Evolutionary conservation across 306 rosid genomes (phyloP).

Genomic region (Vicia villosa): DNA sequence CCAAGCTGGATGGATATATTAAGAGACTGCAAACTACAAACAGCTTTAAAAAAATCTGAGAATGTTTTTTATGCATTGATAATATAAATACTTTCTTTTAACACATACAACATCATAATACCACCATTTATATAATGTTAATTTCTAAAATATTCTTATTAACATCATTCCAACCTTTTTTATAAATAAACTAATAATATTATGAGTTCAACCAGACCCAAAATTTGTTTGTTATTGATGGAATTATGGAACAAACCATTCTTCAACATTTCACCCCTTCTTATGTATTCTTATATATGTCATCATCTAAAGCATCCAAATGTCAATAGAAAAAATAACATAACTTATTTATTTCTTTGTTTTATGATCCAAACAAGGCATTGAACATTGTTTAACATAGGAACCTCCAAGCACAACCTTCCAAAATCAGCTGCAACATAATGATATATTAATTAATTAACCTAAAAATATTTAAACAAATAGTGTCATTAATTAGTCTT

Average conservation of each 20-base stretch:
- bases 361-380: slow-evolving; percentile 32
- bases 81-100: no score
- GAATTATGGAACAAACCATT: slow-evolving; percentile 22
- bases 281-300: slow-evolving; percentile 27
- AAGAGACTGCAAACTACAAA: no score
- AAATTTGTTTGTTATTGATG: slow-evolving; percentile 31
- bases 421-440: slow-evolving; percentile 30
- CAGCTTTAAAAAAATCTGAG: no score
- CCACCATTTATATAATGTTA: no score
- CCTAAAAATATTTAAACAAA: slow-evolving; percentile 11
- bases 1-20: no score
- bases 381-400: slow-evolving; percentile 20
- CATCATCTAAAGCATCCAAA: slow-evolving; percentile 37
- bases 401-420: slow-evolving; percentile 33
- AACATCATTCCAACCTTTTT: no score
- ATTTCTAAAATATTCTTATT: no score
- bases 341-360: not conserved
- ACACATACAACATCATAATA: no score
- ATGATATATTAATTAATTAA: slow-evolving; percentile 1
- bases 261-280: slow-evolving; percentile 11
- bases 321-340: slow-evolving; percentile 31
- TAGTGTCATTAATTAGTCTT: not conserved
- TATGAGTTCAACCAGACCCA: not conserved
- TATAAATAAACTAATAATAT: not conserved
- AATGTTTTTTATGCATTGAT: no score